Conservation (phyloP, 306 rosid species). For the Lagenaria siceraria region DNA sequence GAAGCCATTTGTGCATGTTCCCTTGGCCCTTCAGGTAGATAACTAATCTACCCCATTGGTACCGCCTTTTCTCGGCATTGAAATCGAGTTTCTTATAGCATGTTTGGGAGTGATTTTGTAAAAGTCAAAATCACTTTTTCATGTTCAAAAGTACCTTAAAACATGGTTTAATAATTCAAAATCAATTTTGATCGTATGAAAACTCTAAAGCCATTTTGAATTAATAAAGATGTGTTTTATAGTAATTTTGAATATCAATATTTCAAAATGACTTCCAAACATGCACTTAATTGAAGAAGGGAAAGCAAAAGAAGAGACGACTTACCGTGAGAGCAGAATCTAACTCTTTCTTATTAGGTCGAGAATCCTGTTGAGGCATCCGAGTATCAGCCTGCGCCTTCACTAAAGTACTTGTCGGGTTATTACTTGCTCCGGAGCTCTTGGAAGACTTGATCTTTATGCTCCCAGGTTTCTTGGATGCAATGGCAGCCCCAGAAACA, state of each 20-base stretch:
- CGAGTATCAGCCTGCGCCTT: constrained; percentile 19
- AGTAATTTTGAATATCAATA: too few relatives aligned
- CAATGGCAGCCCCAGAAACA: constrained; percentile 8
- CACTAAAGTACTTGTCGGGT: constrained; percentile 18
- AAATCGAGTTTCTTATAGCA: neutral
- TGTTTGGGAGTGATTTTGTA: too few relatives aligned
- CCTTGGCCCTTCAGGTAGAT: neutral
- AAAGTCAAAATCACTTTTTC: too few relatives aligned
- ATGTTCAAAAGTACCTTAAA: too few relatives aligned
- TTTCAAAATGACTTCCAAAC: too few relatives aligned
- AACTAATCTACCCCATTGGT: neutral
- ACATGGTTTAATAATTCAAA: too few relatives aligned
- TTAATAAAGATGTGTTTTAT: too few relatives aligned
- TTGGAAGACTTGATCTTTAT: constrained; percentile 72
- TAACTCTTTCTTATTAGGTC: constrained; percentile 52
- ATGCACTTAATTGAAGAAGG: neutral
- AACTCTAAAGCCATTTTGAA: too few relatives aligned
- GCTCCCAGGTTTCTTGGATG: constrained; percentile 51
- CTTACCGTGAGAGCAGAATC: constrained; percentile 57
- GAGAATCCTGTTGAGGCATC: constrained; percentile 25
- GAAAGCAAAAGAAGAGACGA: neutral
- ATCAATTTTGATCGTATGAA: too few relatives aligned
- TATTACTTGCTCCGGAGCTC: constrained; percentile 39
- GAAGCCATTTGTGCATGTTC: neutral
- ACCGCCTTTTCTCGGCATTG: neutral